Conservation (phyloP, 2,329 filamentous ascomycete genomes). For the Ascochyta koolunga region DNA sequence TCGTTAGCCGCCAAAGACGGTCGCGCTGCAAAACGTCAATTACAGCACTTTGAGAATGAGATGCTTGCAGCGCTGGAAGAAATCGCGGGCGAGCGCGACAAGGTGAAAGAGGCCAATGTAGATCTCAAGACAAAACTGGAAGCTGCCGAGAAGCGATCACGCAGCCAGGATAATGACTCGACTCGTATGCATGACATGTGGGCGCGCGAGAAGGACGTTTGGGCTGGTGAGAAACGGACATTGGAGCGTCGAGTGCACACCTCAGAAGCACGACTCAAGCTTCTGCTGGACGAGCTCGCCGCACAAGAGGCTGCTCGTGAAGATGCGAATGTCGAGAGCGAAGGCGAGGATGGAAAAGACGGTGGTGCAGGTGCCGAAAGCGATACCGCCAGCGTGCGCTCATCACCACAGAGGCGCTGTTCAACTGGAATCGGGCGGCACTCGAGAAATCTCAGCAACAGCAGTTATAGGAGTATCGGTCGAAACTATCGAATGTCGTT, state of each 20-base stretch:
- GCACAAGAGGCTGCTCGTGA: slow-evolving; percentile 62
- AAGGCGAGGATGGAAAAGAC: slow-evolving; percentile 67
- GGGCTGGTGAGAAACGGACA: slow-evolving; percentile 82
- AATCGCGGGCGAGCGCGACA: slow-evolving; percentile 83
- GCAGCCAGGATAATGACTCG: slow-evolving; percentile 81
- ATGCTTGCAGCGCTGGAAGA: slow-evolving; percentile 85
- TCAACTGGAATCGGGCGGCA: slow-evolving; percentile 55
- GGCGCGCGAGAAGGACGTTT: slow-evolving; percentile 81
- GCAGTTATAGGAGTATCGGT: slow-evolving; percentile 58
- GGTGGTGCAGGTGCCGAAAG: slow-evolving; percentile 61
- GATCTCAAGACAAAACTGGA: slow-evolving; percentile 83
- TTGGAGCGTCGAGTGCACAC: slow-evolving; percentile 86
- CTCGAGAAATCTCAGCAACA: slow-evolving; percentile 63
- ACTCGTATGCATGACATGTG: slow-evolving; percentile 79
- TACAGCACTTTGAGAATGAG: slow-evolving; percentile 85
- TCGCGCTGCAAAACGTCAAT: slow-evolving; percentile 80
- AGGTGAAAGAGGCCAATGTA: slow-evolving; percentile 72
- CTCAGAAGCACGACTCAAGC: slow-evolving; percentile 84
- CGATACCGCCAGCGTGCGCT: slow-evolving; percentile 75
- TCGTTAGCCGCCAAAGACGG: slow-evolving; percentile 74
- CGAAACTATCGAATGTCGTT: slow-evolving; percentile 74
- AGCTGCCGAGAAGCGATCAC: slow-evolving; percentile 74
- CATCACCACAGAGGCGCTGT: slow-evolving; percentile 60
- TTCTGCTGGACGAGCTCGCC: slow-evolving; percentile 85
- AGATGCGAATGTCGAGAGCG: slow-evolving; percentile 57